A percentile compares a stretch with the other conserved stretches of the same genome.
Conservation (phyloP, 345 rosid genomes). For the Boechera divaricarpa region DNA sequence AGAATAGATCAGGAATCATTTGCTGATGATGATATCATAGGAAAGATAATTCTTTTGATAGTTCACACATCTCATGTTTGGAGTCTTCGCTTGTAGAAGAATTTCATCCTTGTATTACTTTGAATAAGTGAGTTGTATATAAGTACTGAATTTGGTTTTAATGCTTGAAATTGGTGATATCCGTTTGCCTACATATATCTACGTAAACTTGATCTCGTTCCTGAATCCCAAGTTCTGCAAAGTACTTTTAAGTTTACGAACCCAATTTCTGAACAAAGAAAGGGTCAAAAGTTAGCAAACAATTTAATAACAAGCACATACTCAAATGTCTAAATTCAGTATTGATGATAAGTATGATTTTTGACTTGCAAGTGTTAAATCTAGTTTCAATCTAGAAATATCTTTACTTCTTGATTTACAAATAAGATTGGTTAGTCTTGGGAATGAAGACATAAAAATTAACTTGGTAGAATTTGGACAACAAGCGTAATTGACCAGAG, state of each 20-base stretch:
- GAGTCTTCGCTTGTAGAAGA: background rate
- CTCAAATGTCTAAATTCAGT: background rate
- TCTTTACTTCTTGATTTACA: background rate
- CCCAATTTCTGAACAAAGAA: background rate
- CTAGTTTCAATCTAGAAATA: background rate
- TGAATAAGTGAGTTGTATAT: conserved; percentile 12
- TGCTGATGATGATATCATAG: conserved; percentile 27
- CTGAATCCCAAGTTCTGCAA: background rate
- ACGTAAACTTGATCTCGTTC: background rate
- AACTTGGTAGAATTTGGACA: background rate
- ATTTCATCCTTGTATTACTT: conserved; percentile 15
- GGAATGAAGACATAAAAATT: background rate
- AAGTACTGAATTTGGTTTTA: background rate
- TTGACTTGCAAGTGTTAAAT: background rate
- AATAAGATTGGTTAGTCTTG: background rate
- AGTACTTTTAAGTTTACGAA: background rate
- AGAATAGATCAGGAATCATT: conserved; percentile 31
- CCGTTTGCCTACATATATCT: background rate
- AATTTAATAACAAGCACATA: background rate
- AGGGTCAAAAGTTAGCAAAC: background rate
- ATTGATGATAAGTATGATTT: background rate
- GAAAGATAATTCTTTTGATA: conserved; percentile 3
- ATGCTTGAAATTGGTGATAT: background rate
- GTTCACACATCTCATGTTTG: conserved; percentile 35
- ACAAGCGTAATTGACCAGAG: background rate